Percentiles rank a stretch among this genome's conserved stretches.
These are phyloP conservation scores for Candida adriatica DNA, from an alignment of 805 yeast genomes.

Conservation along the genomic window DNA sequence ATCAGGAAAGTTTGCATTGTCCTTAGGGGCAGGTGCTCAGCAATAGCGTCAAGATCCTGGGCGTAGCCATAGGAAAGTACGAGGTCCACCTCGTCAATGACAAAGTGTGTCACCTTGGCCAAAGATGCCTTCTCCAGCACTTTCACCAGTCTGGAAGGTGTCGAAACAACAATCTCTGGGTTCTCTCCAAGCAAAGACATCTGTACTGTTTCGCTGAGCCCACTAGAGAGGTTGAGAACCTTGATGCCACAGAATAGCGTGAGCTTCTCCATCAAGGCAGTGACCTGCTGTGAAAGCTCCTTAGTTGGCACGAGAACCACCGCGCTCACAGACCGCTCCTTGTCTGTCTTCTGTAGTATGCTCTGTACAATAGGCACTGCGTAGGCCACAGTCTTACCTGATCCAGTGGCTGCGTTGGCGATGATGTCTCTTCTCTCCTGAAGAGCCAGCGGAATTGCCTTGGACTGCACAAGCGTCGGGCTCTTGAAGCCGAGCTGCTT, in stretches of 20 bases:
- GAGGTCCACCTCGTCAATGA: constrained; percentile 93
- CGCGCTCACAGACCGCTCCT: constrained; percentile 22
- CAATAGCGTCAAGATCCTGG: constrained; percentile 69
- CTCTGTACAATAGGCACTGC: constrained; percentile 80
- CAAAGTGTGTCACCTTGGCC: constrained; percentile 56
- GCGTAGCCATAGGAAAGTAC: constrained; percentile 84
- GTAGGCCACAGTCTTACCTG: constrained; percentile 93
- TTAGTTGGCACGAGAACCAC: constrained; percentile 88
- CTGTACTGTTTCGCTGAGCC: constrained; percentile 64
- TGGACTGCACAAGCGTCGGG: constrained; percentile 88
- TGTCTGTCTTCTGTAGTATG: constrained; percentile 42
- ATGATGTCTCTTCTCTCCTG: constrained; percentile 87
- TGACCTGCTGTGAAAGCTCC: constrained; percentile 84
- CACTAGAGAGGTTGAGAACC: constrained; percentile 54
- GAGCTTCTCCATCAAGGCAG: constrained; percentile 60
- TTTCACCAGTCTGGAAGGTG: constrained; percentile 73
- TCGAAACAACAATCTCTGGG: constrained; percentile 79
- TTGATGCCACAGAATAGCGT: constrained; percentile 64
- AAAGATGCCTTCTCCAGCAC: constrained; percentile 50
- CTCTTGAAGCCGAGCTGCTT: constrained; percentile 70
- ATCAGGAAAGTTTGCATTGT: constrained; percentile 83
- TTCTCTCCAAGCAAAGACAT: constrained; percentile 60
- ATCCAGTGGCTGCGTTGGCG: constrained; percentile 92
- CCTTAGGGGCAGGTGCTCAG: constrained; percentile 60
- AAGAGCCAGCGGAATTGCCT: constrained; percentile 86